Conservation (phyloP, 768 basidiomycete species). For the Naganishia randhawae region DNA sequence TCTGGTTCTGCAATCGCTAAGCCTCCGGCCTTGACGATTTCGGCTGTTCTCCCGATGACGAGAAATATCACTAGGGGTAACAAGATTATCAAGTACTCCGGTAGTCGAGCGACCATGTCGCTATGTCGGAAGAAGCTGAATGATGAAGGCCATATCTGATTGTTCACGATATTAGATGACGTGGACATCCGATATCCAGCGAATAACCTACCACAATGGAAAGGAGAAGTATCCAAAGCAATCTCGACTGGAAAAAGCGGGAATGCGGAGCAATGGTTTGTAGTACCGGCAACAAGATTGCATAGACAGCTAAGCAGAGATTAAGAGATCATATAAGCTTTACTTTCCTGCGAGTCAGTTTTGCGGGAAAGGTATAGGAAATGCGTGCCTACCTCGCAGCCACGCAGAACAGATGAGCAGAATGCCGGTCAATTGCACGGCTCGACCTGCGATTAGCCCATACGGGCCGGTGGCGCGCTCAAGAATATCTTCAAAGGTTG, state of each 20-base stretch:
- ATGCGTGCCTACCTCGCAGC: constrained; percentile 40
- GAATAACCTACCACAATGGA: constrained; percentile 35
- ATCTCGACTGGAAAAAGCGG: constrained; percentile 34
- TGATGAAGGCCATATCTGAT: constrained; percentile 18
- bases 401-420: constrained; percentile 41
- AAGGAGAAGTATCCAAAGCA: constrained; percentile 40
- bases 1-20: constrained; percentile 1
- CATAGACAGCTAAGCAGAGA: constrained; percentile 36
- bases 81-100: constrained; percentile 36
- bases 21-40: constrained; percentile 40
- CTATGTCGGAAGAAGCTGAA: constrained; percentile 39
- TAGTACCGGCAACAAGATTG: constrained; percentile 39
- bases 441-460: constrained; percentile 41
- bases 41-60: constrained; percentile 47
- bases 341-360: neutral
- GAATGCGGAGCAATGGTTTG: constrained; percentile 34
- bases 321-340: neutral
- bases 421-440: constrained; percentile 35
- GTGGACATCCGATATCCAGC: too few relatives aligned
- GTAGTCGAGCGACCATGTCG: constrained; percentile 1
- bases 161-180: neutral
- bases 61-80: constrained; percentile 45
- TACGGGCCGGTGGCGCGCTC: constrained; percentile 36
- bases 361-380: neutral
- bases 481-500: constrained; percentile 46